These are phyloP conservation scores for Aspergillus ostianus DNA, from an alignment of 495 filamentous ascomycete genomes.

Conservation along the genomic window DNA sequence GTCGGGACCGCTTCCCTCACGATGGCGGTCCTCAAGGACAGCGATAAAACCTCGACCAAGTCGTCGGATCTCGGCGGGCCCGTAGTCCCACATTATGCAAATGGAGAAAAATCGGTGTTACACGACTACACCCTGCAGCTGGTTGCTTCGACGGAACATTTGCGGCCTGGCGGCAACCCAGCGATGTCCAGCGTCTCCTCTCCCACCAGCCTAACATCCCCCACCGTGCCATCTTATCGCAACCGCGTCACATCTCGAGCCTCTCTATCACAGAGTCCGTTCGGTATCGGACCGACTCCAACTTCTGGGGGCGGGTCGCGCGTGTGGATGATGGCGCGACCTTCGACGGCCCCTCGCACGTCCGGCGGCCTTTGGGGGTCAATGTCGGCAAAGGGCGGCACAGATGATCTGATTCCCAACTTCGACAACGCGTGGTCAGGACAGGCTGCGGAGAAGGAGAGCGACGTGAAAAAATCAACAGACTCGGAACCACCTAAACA, in stretches of 20 bases:
- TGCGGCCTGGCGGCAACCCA: slow-evolving; percentile 54
- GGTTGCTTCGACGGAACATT: slow-evolving; percentile 76
- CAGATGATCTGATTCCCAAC: slow-evolving; percentile 37
- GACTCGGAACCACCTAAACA: slow-evolving; percentile 25
- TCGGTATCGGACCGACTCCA: slow-evolving; percentile 25
- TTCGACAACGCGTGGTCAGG: slow-evolving; percentile 31
- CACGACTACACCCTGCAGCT: slow-evolving; percentile 76
- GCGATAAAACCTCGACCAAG: slow-evolving; percentile 25
- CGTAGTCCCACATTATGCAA: slow-evolving; percentile 17
- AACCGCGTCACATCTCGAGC: slow-evolving; percentile 33
- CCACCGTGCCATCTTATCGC: slow-evolving; percentile 23
- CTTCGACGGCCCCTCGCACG: slow-evolving; percentile 22
- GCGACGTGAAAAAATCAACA: background rate
- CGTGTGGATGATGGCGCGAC: slow-evolving; percentile 28
- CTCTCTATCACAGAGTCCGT: slow-evolving; percentile 26
- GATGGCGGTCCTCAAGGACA: slow-evolving; percentile 73
- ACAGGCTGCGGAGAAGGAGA: background rate
- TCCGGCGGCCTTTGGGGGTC: slow-evolving; percentile 39
- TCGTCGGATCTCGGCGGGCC: slow-evolving; percentile 19
- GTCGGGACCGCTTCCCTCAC: slow-evolving; percentile 88
- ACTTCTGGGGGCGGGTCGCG: slow-evolving; percentile 20
- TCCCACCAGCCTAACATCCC: slow-evolving; percentile 23
- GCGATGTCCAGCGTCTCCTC: slow-evolving; percentile 27
- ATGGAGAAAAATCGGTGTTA: slow-evolving; percentile 36
- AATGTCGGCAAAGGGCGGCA: slow-evolving; percentile 21